Conservation (phyloP, 257 asterid species). For the Misopates orontium region DNA sequence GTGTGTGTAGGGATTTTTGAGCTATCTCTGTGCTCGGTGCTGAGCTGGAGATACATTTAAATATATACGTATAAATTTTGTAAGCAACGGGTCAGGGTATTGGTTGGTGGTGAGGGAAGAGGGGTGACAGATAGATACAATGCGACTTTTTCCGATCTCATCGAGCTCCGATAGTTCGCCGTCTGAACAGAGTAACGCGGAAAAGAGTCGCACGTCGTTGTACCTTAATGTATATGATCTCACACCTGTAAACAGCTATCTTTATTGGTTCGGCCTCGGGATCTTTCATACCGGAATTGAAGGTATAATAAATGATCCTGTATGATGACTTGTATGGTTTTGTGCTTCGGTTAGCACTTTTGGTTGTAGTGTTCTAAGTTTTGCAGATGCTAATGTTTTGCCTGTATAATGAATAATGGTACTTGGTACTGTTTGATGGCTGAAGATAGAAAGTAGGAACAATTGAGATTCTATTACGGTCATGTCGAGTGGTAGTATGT, state of each 20-base stretch:
- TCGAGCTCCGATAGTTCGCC: conserved; percentile 56
- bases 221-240: conserved; percentile 83
- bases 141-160: conserved; percentile 67
- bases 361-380: conserved; percentile 3
- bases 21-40: conserved; percentile 14
- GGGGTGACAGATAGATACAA: conserved; percentile 25
- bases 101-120: conserved; percentile 29
- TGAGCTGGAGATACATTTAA: conserved; percentile 26
- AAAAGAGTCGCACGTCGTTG: conserved; percentile 49
- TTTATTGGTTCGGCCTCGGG: conserved; percentile 85
- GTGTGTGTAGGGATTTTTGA: conserved; percentile 20
- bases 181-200: conserved; percentile 43
- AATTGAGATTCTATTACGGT: not conserved
- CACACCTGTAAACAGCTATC: conserved; percentile 73
- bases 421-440: not conserved
- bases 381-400: not conserved
- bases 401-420: not conserved
- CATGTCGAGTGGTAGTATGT: too few species aligned
- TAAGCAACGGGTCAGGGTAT: conserved; percentile 8
- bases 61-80: not conserved
- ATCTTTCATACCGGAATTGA: conserved; percentile 89
- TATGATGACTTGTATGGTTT: not conserved
- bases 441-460: too few species aligned
- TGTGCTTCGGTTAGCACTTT: not conserved
- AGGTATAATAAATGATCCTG: conserved; percentile 44